Conservation (phyloP, 139 green algal species). For the Eudorina sp. region DNA sequence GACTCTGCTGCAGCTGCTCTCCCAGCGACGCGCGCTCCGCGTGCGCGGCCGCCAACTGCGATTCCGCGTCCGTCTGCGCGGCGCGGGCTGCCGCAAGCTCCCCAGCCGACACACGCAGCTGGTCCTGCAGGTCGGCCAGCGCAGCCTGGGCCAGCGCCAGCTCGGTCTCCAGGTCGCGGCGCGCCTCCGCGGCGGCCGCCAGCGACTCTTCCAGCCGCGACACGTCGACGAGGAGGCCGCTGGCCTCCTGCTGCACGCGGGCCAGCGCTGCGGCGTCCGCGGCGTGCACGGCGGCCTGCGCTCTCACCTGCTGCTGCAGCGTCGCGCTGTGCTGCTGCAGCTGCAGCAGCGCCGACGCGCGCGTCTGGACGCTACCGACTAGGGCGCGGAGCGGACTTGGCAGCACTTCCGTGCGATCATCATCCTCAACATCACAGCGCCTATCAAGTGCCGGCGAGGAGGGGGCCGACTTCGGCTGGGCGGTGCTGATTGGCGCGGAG, state of each 20-base stretch:
- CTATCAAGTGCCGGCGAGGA: background rate
- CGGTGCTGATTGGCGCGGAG: background rate
- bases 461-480: background rate
- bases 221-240: background rate
- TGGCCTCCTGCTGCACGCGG: background rate
- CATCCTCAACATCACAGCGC: background rate
- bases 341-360: background rate
- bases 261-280: background rate
- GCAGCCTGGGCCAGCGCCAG: background rate
- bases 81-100: background rate
- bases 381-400: background rate
- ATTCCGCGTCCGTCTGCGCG: background rate
- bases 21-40: background rate
- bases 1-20: background rate
- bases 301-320: background rate
- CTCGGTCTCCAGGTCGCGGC: background rate
- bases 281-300: background rate
- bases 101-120: background rate
- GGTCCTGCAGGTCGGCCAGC: constrained; percentile 18
- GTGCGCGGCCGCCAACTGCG: background rate
- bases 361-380: background rate
- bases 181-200: background rate
- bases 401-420: background rate
- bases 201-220: background rate
- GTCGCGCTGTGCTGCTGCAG: background rate